phyloP scores from a whole-genome alignment of 768 basidiomycete species.

The Tremella mesenterica region DNA sequence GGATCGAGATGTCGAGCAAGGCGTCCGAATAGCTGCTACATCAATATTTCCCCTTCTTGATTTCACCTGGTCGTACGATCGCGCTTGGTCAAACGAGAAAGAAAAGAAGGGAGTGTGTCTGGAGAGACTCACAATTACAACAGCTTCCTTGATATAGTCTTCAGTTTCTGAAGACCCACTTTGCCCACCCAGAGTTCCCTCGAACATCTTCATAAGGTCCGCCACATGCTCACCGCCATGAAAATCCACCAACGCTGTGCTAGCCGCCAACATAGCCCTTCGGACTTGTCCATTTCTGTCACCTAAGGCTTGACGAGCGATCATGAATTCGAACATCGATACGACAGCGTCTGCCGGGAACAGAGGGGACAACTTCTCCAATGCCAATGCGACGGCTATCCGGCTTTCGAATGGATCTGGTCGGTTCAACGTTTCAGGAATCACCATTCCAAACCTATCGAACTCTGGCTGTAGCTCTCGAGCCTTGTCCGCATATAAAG shows the following conservation, averaged over 20 bases:
- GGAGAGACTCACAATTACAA: slow-evolving; percentile 56
- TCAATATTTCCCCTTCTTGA: too few species aligned
- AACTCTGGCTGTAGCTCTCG: slow-evolving; percentile 83
- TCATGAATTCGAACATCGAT: slow-evolving; percentile 73
- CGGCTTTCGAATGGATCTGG: slow-evolving; percentile 82
- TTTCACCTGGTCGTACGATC: too few species aligned
- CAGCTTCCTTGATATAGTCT: slow-evolving; percentile 87
- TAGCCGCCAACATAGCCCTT: slow-evolving; percentile 77
- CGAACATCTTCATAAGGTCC: slow-evolving; percentile 70
- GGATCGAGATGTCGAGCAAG: slow-evolving; percentile 77
- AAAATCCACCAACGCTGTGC: slow-evolving; percentile 67
- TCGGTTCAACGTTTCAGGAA: slow-evolving; percentile 73
- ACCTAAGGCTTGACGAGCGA: slow-evolving; percentile 76
- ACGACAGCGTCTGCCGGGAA: slow-evolving; percentile 58
- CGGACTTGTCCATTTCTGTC: slow-evolving; percentile 75
- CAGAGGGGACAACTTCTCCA: slow-evolving; percentile 59
- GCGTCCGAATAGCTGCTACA: slow-evolving; percentile 75
- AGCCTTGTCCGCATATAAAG: slow-evolving; percentile 78
- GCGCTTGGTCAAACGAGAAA: background rate
- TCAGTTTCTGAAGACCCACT: slow-evolving; percentile 59
- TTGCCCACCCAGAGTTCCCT: slow-evolving; percentile 57
- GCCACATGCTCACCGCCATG: slow-evolving; percentile 67
- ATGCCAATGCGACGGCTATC: slow-evolving; percentile 60
- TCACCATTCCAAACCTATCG: slow-evolving; percentile 92
- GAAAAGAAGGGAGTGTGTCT: too few species aligned